Base-by-base conservation (phyloP, 805 yeast species). In the Wickerhamiella occidentalis region DNA sequence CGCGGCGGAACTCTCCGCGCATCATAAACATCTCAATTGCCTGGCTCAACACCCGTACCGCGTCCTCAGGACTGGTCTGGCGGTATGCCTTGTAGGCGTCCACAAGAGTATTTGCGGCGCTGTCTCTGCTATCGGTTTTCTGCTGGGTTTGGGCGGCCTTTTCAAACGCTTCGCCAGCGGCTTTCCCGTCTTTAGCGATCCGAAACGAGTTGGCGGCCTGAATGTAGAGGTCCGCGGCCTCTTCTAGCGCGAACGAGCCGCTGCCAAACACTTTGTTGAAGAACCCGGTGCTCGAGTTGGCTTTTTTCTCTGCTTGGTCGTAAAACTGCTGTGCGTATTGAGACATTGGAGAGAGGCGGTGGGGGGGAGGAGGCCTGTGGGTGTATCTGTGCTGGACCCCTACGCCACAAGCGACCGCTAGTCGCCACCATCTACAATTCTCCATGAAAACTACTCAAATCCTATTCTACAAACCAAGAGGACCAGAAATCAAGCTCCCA, bases 191-290 rank as follows among this genome's bases (percentile, higher is more conserved):
- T 60, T 84, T 85, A 56, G 77, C 79, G 51, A 92, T 67, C 54
- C 88, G 76, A 69, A 79, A 92, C 25, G 78, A 74, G 61, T 90
- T 92, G n/a, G 94, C 99, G 1, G 98, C 98, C 65, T 88, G 94
- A 19, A 82, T 72, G 62, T 80, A 90, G 25, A 85, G 67, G 55
- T 92, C 98, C 2, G 88, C 81, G 3, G 98, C 97, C 55, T 92
- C 98, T 62, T 92, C 99, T 48, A 70, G 76, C 53, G 85, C 75
- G 54, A 75, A 73, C 2, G 79, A 68, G 29, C 74, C 72, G 1
- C 82, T 74, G 3, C 90, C 82, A 48, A 86, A 54, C 42, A 64
- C 48, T 38, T 59, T 53, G 45, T 63, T 57, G 50, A 64, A 54
- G 43, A 65, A 75, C 56, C 88, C 76, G 53, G 95, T 94, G 26